A percentile compares a stretch with the other conserved stretches of the same genome.
Conservation (phyloP, 306 rosid genomes). For the Parietaria judaica region DNA sequence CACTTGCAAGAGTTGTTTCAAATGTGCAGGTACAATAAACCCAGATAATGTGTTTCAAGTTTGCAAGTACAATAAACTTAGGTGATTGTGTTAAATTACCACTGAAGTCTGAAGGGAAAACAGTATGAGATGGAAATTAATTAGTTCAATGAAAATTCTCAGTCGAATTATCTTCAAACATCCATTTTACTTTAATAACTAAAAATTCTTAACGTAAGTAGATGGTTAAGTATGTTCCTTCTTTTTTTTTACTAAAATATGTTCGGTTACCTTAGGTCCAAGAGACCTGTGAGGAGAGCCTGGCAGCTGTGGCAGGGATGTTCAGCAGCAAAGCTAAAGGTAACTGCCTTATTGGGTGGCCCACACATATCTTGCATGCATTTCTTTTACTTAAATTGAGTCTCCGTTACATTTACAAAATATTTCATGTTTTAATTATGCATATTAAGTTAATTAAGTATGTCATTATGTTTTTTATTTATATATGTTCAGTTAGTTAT, state of each 20-base stretch:
- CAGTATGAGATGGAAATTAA: background rate
- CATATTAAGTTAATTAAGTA: background rate
- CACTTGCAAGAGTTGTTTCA: slow-evolving; percentile 90
- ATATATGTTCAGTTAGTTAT: background rate
- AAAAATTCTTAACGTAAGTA: no score
- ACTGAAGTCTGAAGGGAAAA: no score
- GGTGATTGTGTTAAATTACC: no score
- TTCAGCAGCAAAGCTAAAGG: slow-evolving; percentile 99
- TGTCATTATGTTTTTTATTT: no score
- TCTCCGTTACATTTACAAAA: background rate
- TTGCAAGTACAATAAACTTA: background rate
- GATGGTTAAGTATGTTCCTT: background rate
- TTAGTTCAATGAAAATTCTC: background rate
- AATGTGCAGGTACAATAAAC: slow-evolving; percentile 52
- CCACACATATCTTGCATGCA: background rate
- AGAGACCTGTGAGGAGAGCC: slow-evolving; percentile 91
- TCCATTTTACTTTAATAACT: background rate
- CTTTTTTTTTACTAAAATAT: slow-evolving; percentile 13
- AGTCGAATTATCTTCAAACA: background rate
- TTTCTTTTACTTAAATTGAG: background rate
- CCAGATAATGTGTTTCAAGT: background rate
- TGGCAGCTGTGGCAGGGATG: slow-evolving; percentile 99
- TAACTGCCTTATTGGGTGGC: slow-evolving; percentile 24
- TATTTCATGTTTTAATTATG: background rate
- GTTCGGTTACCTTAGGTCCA: slow-evolving; percentile 42